Conservation (phyloP, 2,329 filamentous ascomycete genomes). For the Aspergillus proliferans region DNA sequence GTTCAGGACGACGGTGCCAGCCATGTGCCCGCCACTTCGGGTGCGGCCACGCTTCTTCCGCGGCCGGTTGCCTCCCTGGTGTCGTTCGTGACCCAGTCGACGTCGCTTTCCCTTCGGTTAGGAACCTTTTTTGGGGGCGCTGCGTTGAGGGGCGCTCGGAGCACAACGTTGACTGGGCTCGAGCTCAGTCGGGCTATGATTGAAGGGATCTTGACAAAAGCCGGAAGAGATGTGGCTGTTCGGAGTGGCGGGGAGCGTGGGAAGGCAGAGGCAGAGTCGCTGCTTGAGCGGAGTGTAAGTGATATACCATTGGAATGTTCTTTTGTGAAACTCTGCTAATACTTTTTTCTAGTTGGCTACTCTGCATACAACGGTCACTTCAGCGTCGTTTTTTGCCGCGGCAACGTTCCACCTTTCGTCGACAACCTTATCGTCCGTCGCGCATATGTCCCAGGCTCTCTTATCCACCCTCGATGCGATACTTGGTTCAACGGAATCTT, state of each 20-base stretch:
- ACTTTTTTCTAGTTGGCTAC: conserved; percentile 31
- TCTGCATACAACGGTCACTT: conserved; percentile 41
- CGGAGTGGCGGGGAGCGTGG: conserved; percentile 44
- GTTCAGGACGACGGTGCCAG: conserved; percentile 7
- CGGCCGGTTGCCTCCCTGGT: conserved; percentile 39
- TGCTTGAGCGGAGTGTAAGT: conserved; percentile 42
- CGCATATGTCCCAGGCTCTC: conserved; percentile 39
- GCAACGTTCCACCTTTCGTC: conserved; percentile 42
- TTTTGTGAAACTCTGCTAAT: conserved; percentile 5
- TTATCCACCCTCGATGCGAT: conserved; percentile 42
- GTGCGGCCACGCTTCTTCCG: conserved; percentile 35
- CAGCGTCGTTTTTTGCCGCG: conserved; percentile 43
- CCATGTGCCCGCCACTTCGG: conserved; percentile 23
- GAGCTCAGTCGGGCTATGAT: conserved; percentile 41
- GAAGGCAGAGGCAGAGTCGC: conserved; percentile 36
- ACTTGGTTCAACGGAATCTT: conserved; percentile 44
- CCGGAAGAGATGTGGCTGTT: conserved; percentile 39
- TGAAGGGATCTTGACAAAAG: conserved; percentile 39
- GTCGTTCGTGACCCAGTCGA: conserved; percentile 40
- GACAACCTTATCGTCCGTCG: conserved; percentile 37
- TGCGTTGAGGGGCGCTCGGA: conserved; percentile 39
- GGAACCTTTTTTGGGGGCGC: conserved; percentile 39
- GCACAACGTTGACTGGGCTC: conserved; percentile 40
- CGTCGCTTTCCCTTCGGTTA: conserved; percentile 39
- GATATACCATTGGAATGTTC: background rate